These are phyloP conservation scores for Mycena vulgaris DNA, from an alignment of 768 basidiomycete species.

Conservation along the genomic window DNA sequence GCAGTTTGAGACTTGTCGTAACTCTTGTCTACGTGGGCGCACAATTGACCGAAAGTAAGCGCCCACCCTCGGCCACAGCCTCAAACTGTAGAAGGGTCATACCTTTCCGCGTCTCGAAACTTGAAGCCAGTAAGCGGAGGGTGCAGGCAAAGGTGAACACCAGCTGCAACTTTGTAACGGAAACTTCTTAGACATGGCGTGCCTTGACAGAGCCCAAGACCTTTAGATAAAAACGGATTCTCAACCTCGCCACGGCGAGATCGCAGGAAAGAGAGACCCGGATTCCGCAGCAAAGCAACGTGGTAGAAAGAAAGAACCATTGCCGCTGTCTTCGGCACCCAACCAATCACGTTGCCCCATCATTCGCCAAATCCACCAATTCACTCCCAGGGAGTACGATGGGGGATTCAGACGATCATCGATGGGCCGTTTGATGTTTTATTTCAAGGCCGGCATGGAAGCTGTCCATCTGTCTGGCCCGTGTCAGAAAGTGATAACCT, in stretches of 20 bases:
- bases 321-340: conserved; percentile 3
- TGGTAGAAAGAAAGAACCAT: background rate
- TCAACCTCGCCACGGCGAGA: background rate
- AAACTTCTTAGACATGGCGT: background rate
- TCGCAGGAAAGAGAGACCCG: background rate
- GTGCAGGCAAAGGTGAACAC: no score
- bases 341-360: background rate
- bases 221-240: background rate
- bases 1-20: background rate
- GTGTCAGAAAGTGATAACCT: background rate
- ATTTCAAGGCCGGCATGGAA: background rate
- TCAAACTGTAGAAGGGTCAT: background rate
- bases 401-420: background rate
- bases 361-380: background rate
- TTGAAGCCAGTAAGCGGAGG: background rate
- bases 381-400: no score
- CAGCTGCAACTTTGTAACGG: background rate
- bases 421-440: background rate
- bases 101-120: background rate
- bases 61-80: background rate
- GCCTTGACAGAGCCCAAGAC: background rate
- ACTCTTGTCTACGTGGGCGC: background rate
- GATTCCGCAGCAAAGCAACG: background rate
- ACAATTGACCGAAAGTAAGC: background rate
- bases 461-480: conserved; percentile 3